Base-by-base conservation (phyloP, 768 basidiomycete genomes). In the Rhodosporidiobolus odoratus region DNA sequence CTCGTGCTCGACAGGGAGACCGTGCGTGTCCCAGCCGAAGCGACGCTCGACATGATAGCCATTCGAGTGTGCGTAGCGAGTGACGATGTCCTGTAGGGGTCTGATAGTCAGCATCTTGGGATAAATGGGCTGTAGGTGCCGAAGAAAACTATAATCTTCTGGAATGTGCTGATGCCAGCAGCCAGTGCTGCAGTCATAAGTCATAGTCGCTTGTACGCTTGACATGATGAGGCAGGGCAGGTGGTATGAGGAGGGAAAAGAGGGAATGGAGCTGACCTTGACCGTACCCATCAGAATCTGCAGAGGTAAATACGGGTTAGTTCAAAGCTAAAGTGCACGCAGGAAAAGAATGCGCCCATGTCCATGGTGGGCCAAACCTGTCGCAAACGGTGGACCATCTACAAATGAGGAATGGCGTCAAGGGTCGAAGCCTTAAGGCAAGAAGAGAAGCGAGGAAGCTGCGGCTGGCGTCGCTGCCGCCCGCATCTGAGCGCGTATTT, bases 1-100 rank as follows among this genome's bases (percentile, higher is more conserved):
- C 83, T 96, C 92, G 82, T 97, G 94, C 80, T 99, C 96, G 78
- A 99, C 93, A 43, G 95, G 96, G 35, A 99, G 86, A 61, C 95
- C 95, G 81, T 99, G 95, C 8, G 94, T 97, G 81, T 98, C 95
- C 95, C 95, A 98, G 63, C 95, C 95, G 79, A 98, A 98, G 62
- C 95, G 87, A 68, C 95, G 88, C 66, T 88, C 85, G 75, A 98
- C 95, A 78, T 97, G 89, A 80, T 86, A 88, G 10, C 95, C 95
- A 64, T 89, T 92, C 61, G 91, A 88, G 79, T 92, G 89, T 3
- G 94, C 94, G 81, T 96, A 92, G 63, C 95, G 86, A 52, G 95
- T 98, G 65, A 98, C 92, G 77, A 98, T 94, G 79, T 98, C 95
- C 95, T 98, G 78, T 37, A 27, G n/a, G 27, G 3, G n/a, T 25